These are phyloP conservation scores for Podila epicladia DNA, from an alignment of 192 early-diverging fungal species.

Conservation along the genomic window DNA sequence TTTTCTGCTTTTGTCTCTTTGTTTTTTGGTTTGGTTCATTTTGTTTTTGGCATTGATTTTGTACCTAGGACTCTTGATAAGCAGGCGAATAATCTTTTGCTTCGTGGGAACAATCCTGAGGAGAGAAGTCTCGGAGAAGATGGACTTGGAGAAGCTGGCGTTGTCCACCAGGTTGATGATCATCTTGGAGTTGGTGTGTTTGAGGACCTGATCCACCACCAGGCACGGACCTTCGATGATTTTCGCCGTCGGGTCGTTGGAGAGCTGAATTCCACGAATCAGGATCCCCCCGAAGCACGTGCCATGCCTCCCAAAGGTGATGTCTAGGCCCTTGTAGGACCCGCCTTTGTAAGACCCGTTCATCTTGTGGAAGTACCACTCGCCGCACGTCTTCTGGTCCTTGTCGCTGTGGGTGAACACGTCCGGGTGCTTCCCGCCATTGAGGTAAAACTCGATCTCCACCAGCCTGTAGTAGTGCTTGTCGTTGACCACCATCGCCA, in stretches of 20 bases:
- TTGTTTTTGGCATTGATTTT: slow-evolving; percentile 15
- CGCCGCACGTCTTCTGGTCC: slow-evolving; percentile 29
- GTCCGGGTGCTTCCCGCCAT: slow-evolving; percentile 29
- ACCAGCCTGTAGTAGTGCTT: slow-evolving; percentile 27
- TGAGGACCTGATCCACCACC: slow-evolving; percentile 42
- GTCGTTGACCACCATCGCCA: slow-evolving; percentile 21
- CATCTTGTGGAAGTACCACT: slow-evolving; percentile 48
- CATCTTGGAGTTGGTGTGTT: slow-evolving; percentile 20
- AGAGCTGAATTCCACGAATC: slow-evolving; percentile 34
- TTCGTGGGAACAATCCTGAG: slow-evolving; percentile 24
- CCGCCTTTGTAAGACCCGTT: slow-evolving; percentile 46
- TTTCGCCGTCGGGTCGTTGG: slow-evolving; percentile 21
- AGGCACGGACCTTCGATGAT: slow-evolving; percentile 48
- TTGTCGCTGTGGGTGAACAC: slow-evolving; percentile 35
- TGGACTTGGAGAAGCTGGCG: slow-evolving; percentile 18
- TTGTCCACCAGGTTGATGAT: slow-evolving; percentile 22
- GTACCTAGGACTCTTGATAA: slow-evolving; percentile 17
- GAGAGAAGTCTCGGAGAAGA: slow-evolving; percentile 21
- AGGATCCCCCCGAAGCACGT: slow-evolving; percentile 47
- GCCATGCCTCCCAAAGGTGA: slow-evolving; percentile 32
- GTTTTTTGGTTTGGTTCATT: slow-evolving; percentile 6
- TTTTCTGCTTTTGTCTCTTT: not conserved
- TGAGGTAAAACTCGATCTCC: slow-evolving; percentile 50
- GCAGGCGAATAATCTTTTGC: slow-evolving; percentile 20
- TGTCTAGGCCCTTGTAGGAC: slow-evolving; percentile 41